Evolutionary conservation across 495 filamentous ascomycete species (phyloP).

Genomic region (Schizothecium vesticola): DNA sequence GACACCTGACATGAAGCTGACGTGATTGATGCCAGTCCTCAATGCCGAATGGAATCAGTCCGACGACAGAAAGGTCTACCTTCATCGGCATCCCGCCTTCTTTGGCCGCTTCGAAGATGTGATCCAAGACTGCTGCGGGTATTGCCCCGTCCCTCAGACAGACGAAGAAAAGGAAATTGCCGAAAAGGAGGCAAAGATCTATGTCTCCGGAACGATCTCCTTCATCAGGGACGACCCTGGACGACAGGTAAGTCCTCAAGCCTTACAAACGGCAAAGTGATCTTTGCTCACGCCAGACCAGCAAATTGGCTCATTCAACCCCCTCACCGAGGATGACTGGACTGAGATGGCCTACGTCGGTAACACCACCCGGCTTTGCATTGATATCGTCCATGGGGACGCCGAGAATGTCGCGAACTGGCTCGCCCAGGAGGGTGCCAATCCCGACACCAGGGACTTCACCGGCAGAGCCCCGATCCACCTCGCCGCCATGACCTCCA

Average conservation of each 20-base stretch:
- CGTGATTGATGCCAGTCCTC: conserved; percentile 42
- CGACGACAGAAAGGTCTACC: conserved; percentile 61
- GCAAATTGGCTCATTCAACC: conserved; percentile 64
- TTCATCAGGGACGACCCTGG: conserved; percentile 79
- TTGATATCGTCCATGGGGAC: conserved; percentile 69
- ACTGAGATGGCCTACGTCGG: conserved; percentile 75
- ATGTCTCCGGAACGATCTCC: conserved; percentile 60
- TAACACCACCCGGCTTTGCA: conserved; percentile 63
- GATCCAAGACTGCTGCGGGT: conserved; percentile 72
- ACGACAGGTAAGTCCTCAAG: conserved; percentile 49
- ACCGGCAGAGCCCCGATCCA: conserved; percentile 79
- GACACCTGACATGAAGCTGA: conserved; percentile 2
- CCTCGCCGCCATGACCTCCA: conserved; percentile 61
- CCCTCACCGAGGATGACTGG: conserved; percentile 75
- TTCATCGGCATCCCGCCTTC: conserved; percentile 76
- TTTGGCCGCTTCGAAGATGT: conserved; percentile 64
- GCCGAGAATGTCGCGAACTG: conserved; percentile 61
- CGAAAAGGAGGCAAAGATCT: conserved; percentile 65
- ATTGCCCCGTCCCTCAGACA: conserved; percentile 61
- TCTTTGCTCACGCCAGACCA: conserved; percentile 13
- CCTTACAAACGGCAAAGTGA: neutral
- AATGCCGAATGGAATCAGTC: conserved; percentile 82
- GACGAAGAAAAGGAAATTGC: conserved; percentile 63
- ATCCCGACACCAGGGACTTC: conserved; percentile 63
- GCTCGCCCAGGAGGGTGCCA: conserved; percentile 54